phyloP scores from a whole-genome alignment of 768 basidiomycete genomes.

The Amanita pallidorosea region DNA sequence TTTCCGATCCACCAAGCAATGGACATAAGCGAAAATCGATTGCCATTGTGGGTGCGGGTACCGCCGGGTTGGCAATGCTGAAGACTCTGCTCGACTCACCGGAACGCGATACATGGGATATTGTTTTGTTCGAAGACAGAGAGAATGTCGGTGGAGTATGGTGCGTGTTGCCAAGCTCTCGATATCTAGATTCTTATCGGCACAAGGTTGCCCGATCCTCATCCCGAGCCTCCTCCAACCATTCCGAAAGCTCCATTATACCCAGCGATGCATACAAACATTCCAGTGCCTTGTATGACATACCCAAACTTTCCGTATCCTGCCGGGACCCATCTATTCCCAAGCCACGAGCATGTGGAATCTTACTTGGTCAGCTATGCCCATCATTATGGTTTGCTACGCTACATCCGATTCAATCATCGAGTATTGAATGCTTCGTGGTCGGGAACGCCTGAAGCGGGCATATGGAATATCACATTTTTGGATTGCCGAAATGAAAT shows the following conservation, averaged over 20 bases:
- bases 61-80: conserved; percentile 42
- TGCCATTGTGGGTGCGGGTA: conserved; percentile 48
- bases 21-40: conserved; percentile 28
- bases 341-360: conserved; percentile 32
- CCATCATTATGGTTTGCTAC: neutral
- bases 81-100: conserved; percentile 41
- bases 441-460: neutral
- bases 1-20: conserved; percentile 3
- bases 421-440: conserved; percentile 1
- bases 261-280: conserved; percentile 42
- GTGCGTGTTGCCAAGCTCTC: conserved; percentile 15
- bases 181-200: neutral
- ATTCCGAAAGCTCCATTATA: conserved; percentile 48
- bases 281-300: conserved; percentile 46
- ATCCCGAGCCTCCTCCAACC: conserved; percentile 24
- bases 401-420: neutral
- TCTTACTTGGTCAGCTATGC: conserved; percentile 27
- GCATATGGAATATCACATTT: conserved; percentile 1
- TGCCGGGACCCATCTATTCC: conserved; percentile 38
- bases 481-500: conserved; percentile 1
- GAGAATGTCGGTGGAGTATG: conserved; percentile 47
- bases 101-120: conserved; percentile 28
- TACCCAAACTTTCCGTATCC: conserved; percentile 45
- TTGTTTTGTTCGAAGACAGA: conserved; percentile 45
- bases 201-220: conserved; percentile 22